phyloP scores from a whole-genome alignment of 345 rosid species.

The Atalantia buxifolia region DNA sequence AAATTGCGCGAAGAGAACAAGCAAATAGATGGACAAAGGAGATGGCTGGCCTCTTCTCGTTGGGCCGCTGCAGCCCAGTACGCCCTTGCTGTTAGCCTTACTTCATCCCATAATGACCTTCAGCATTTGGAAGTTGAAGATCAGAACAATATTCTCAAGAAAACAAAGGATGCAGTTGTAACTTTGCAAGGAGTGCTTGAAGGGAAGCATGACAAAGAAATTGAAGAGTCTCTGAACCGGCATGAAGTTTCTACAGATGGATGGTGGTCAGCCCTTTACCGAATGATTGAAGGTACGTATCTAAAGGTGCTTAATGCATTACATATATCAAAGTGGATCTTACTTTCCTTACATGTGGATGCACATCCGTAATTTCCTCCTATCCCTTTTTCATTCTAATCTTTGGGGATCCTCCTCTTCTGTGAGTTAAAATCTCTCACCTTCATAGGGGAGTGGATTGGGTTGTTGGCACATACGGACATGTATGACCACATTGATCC shows the following conservation, averaged over 20 bases:
- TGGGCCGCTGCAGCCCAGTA: conserved; percentile 82
- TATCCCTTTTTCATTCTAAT: neutral
- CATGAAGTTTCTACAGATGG: conserved; percentile 54
- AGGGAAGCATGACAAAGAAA: conserved; percentile 70
- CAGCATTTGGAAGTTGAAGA: conserved; percentile 48
- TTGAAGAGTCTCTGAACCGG: conserved; percentile 48
- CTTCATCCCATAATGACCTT: conserved; percentile 68
- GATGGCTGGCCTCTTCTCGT: conserved; percentile 74
- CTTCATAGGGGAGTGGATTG: neutral
- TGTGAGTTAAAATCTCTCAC: neutral
- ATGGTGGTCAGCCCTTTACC: conserved; percentile 93
- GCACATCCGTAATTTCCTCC: neutral
- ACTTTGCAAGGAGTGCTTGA: conserved; percentile 73
- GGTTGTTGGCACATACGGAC: neutral
- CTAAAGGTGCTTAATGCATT: neutral
- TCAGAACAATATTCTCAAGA: conserved; percentile 56
- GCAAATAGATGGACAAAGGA: conserved; percentile 64
- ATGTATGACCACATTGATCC: neutral
- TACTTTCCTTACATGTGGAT: neutral
- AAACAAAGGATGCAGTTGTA: conserved; percentile 71
- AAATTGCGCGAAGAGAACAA: conserved; percentile 38
- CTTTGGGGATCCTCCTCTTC: neutral
- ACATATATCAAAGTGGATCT: neutral
- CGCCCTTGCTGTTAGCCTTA: conserved; percentile 72
- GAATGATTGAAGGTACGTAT: conserved; percentile 73